These are phyloP conservation scores for Cytospora piceicola DNA, from an alignment of 2,329 filamentous ascomycete species.

Conservation along the genomic window DNA sequence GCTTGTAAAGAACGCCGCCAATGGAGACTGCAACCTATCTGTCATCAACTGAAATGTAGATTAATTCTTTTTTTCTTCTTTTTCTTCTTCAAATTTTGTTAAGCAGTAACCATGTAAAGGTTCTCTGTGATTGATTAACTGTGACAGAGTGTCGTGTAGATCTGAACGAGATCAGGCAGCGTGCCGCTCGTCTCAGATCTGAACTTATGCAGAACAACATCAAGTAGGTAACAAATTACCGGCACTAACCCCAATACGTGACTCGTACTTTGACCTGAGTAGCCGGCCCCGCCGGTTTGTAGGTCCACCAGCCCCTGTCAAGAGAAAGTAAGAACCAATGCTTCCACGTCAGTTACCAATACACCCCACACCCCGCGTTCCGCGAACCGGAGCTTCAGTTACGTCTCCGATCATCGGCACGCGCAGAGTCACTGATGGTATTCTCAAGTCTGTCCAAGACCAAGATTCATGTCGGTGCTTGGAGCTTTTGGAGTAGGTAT, in stretches of 20 bases:
- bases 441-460: constrained; percentile 8
- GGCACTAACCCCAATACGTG: neutral
- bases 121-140: too few species aligned
- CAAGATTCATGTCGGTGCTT: constrained; percentile 4
- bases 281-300: constrained; percentile 1
- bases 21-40: too few species aligned
- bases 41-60: too few species aligned
- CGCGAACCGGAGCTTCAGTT: constrained; percentile 39
- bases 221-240: neutral
- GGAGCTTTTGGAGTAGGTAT: neutral
- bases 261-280: neutral
- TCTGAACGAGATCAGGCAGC: neutral
- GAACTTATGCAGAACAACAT: neutral
- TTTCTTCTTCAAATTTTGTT: too few species aligned
- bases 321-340: constrained; percentile 36
- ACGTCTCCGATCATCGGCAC: constrained; percentile 41
- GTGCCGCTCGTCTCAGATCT: neutral
- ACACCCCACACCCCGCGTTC: constrained; percentile 43
- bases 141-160: neutral
- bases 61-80: too few species aligned
- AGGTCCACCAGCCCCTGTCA: constrained; percentile 12
- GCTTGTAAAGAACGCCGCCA: too few species aligned
- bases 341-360: constrained; percentile 39
- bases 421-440: constrained; percentile 8
- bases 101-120: neutral